phyloP scores from a whole-genome alignment of 495 filamentous ascomycete species.

The Darksidea phi region DNA sequence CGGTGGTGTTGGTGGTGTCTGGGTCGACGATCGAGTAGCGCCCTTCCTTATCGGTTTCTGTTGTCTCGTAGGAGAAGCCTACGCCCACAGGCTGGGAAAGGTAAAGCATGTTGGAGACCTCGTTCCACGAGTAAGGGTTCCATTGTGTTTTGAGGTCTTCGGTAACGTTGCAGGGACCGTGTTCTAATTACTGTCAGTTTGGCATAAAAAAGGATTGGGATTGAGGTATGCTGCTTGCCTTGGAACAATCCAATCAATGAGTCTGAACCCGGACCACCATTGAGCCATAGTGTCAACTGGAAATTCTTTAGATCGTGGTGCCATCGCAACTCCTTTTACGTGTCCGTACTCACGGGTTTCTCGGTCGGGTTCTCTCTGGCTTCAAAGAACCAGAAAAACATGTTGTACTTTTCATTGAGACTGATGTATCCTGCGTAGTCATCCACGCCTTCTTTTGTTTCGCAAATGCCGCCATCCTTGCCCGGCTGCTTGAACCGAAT shows the following conservation, averaged over 20 bases:
- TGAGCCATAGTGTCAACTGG: constrained; percentile 40
- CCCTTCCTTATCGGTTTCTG: constrained; percentile 47
- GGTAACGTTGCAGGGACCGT: constrained; percentile 61
- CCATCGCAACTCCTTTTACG: neutral
- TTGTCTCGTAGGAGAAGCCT: constrained; percentile 58
- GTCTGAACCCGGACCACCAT: constrained; percentile 57
- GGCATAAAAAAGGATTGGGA: neutral
- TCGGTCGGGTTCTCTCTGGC: constrained; percentile 31
- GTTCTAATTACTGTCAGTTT: constrained; percentile 39
- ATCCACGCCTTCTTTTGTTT: constrained; percentile 42
- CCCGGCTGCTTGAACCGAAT: constrained; percentile 57
- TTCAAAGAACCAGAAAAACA: constrained; percentile 42
- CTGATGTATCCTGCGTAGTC: constrained; percentile 37
- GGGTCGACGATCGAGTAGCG: constrained; percentile 48
- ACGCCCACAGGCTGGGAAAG: constrained; percentile 67
- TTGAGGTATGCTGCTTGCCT: constrained; percentile 12
- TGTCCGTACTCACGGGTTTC: constrained; percentile 30
- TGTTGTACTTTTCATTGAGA: constrained; percentile 27
- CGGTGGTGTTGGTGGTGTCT: constrained; percentile 46
- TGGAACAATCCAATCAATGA: constrained; percentile 73
- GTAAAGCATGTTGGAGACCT: constrained; percentile 73
- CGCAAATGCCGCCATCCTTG: constrained; percentile 50
- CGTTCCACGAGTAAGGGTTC: constrained; percentile 69
- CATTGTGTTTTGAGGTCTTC: constrained; percentile 53
- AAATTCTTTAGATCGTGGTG: neutral